Evolutionary conservation across 2,329 filamentous ascomycete species (phyloP), one percentile per base, ranked within the genome.

Genomic region (Verticillium nubilum): DNA sequence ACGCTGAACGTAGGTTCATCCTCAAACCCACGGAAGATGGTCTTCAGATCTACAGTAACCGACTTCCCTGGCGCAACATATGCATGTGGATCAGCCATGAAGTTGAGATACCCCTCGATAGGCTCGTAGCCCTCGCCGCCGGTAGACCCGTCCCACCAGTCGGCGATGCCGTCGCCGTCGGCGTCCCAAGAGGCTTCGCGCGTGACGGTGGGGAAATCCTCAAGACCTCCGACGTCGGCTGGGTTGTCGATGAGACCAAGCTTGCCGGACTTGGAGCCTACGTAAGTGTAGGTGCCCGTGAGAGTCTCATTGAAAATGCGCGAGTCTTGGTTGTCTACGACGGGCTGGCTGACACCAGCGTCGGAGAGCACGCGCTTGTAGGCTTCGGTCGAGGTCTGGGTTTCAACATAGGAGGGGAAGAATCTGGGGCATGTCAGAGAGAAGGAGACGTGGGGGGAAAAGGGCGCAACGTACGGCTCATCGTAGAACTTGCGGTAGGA

Each of bases 281-380:
- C 66, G 58, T 71, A 73, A 1, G 68, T 70, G 23, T 64, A 61
- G 1, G 70, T 71, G 15, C 69, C 69, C 0, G 62, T 61, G 12
- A 69, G 60, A 0, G 71, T 73, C 57, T 73, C 71, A 9, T 67
- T 60, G 27, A 72, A 57, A 59, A 73, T 72, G 52, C 71, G 71
- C 52, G 64, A 66, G 57, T 73, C 71, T 54, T 73, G 71, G 29
- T 66, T 63, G 58, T 73, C 71, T 29, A 65, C 62, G 3, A 67
- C 64, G 2, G 71, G 71, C 53, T 70, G 68, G 15, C 65, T 67
- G 13, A 62, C 71, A 17, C 71, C 71, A 4, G 65, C 64, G 60
- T 73, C 71, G 27, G 69, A 72, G 23, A 73, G 64, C 0, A 73
- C 71, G 19, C 67, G 68, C 54, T 73, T 73, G 63, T 72, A 73